Conservation (phyloP, 2,329 filamentous ascomycete species). For the Bipolaris sorokiniana region DNA sequence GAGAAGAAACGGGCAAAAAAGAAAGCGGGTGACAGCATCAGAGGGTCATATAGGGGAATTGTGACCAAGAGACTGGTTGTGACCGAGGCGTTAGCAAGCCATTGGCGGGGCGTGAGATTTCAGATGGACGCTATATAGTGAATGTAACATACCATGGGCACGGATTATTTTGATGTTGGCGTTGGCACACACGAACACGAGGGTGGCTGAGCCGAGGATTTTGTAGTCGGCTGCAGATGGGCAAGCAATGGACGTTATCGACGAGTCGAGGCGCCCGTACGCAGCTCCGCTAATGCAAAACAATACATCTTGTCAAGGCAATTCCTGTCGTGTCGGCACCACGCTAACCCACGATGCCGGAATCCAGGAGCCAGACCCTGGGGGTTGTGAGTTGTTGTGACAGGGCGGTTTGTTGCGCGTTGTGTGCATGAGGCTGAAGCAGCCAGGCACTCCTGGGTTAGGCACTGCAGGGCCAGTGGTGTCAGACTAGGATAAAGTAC, state of each 20-base stretch:
- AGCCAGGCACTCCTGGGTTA: constrained; percentile 3
- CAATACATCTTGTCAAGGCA: not conserved
- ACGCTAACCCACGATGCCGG: not conserved
- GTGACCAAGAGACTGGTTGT: not conserved
- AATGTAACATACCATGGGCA: constrained; percentile 1
- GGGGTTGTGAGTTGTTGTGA: not conserved
- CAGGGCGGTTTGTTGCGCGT: not conserved
- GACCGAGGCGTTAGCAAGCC: not conserved
- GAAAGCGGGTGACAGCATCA: constrained; percentile 7
- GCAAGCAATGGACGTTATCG: not conserved
- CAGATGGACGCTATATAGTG: not conserved
- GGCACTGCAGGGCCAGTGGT: not conserved
- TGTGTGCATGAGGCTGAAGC: constrained; percentile 2
- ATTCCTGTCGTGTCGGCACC: not conserved
- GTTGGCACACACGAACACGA: not conserved
- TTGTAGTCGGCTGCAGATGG: not conserved
- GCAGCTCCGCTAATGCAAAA: not conserved
- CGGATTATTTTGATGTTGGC: not conserved
- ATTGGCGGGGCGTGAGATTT: not conserved
- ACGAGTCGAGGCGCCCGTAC: not conserved
- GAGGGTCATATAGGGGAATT: not conserved
- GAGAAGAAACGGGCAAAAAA: not conserved
- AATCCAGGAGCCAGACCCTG: not conserved
- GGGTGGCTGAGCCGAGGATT: constrained; percentile 9
- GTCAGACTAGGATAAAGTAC: constrained; percentile 1